Evolutionary conservation across 2,329 filamentous ascomycete species (phyloP), one percentile per base, ranked within the genome.

Genomic region (Madurella mycetomatis): DNA sequence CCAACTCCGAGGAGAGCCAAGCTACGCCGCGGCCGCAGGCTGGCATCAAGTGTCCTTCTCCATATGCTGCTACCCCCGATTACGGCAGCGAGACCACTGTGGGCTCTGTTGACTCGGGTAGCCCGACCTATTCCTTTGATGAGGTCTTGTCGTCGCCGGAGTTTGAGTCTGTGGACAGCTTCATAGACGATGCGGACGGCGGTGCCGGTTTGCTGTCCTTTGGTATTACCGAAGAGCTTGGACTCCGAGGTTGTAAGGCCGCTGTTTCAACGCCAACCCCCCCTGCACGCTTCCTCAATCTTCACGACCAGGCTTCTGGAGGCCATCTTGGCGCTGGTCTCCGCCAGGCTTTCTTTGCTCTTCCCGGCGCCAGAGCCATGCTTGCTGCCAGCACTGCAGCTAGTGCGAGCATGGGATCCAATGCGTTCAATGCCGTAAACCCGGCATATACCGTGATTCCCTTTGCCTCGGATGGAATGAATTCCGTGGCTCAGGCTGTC

Each of bases 31-130:
- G 48, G 34, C 41, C 34, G 13, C 45, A 51, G 37, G 18, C 30
- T 40, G 45, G 30, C 11, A 18, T 49, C 30, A 47, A 47, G 19
- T 19, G 19, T 16, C 12, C 16, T 9, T 57, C 51, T 17, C 51
- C 55, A 4, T 9, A 25, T 16, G 44, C 13, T 9, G 49, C 53
- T 8, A 46, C 52, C 17, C 57, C 60, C 5, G 51, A 47, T 12
- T 54, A 57, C 32, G 58, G 54, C 12, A 59, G 58, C 30, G 58
- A 59, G 34, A 62, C 60, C 2, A 58, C 57, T 5, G 32, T 32
- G 1, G 53, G 48, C 12, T 56, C 54, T 1, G 34, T 37, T 8
- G 46, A 58, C 8, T 62, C 55, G 45, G 40, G 45, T 53, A 60
- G 50, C 32, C 52, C 60, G 1, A 37, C 17, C 4, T 54, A 12